Percentiles rank a stretch among this genome's conserved stretches.
Evolutionary conservation across 139 green algal genomes (phyloP).

Genomic region (Volvox africanus): DNA sequence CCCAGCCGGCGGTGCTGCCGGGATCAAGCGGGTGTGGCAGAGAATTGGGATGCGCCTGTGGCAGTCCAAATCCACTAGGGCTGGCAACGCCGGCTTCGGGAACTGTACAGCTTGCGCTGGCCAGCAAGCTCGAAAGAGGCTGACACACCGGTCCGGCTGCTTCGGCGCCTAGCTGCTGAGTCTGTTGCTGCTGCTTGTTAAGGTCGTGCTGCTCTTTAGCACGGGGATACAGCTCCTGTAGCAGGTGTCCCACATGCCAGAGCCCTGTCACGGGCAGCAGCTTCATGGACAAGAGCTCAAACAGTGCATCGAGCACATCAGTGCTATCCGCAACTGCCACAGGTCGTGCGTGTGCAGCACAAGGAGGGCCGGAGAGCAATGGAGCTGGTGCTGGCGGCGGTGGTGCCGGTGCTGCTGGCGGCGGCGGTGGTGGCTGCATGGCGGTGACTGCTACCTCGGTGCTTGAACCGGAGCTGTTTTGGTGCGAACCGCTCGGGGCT

Average conservation of each 20-base stretch:
- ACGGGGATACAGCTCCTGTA: slow-evolving; percentile 68
- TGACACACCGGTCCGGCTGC: neutral
- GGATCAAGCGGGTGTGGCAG: slow-evolving; percentile 29
- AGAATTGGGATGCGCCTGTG: neutral
- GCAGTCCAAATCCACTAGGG: too few relatives aligned
- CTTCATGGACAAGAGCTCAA: slow-evolving; percentile 56
- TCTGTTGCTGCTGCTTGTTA: neutral
- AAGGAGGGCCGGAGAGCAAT: neutral
- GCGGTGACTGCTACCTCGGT: too few relatives aligned
- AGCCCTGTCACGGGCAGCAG: slow-evolving; percentile 69
- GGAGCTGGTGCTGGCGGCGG: neutral
- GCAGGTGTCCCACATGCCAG: slow-evolving; percentile 65
- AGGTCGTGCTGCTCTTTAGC: slow-evolving; percentile 16
- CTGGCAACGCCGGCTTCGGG: too few relatives aligned
- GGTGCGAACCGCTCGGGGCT: too few relatives aligned
- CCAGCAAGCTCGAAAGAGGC: too few relatives aligned
- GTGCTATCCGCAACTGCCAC: neutral
- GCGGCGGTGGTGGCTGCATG: neutral
- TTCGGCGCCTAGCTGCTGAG: neutral
- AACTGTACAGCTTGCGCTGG: too few relatives aligned
- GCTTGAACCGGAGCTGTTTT: too few relatives aligned
- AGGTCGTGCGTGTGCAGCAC: neutral
- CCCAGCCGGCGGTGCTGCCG: slow-evolving; percentile 15
- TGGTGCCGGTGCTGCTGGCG: neutral
- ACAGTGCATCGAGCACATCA: slow-evolving; percentile 65